Evolutionary conservation across 176 grass and related monocot genomes (phyloP).

Genomic region (Melocanna baccifera): DNA sequence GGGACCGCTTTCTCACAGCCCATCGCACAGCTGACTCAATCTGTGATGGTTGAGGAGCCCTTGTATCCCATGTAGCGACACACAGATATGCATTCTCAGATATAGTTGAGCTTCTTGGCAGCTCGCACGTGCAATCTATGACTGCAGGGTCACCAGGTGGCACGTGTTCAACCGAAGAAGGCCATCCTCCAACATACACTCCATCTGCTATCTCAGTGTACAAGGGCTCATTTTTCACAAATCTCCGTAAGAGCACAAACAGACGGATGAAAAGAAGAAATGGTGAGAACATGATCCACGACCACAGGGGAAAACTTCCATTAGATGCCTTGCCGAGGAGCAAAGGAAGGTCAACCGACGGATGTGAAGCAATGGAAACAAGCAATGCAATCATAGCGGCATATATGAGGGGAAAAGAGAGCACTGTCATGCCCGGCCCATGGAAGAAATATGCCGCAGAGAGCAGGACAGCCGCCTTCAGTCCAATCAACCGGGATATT

Average conservation of each 20-base stretch:
- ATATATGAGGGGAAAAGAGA: conserved; percentile 61
- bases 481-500: conserved; percentile 73
- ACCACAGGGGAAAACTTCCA: conserved; percentile 83
- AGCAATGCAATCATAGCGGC: conserved; percentile 48
- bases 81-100: conserved; percentile 67
- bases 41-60: conserved; percentile 66
- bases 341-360: conserved; percentile 64
- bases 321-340: conserved; percentile 70
- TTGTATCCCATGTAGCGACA: conserved; percentile 78
- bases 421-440: conserved; percentile 39
- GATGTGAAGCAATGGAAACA: conserved; percentile 75
- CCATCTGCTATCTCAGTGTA: conserved; percentile 77
- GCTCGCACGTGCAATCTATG: conserved; percentile 93
- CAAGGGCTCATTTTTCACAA: conserved; percentile 67
- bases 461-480: conserved; percentile 53
- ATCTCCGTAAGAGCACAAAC: conserved; percentile 64
- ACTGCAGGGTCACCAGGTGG: conserved; percentile 70
- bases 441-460: conserved; percentile 44
- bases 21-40: conserved; percentile 77
- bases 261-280: conserved; percentile 67
- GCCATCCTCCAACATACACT: conserved; percentile 87
- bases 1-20: conserved; percentile 61
- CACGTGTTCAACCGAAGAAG: conserved; percentile 64
- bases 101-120: conserved; percentile 62
- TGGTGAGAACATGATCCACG: conserved; percentile 71